Percentiles rank a stretch among this genome's conserved stretches.
Conservation (phyloP, 1,284 basidiomycete genomes). For the Ustilago bromivora region DNA sequence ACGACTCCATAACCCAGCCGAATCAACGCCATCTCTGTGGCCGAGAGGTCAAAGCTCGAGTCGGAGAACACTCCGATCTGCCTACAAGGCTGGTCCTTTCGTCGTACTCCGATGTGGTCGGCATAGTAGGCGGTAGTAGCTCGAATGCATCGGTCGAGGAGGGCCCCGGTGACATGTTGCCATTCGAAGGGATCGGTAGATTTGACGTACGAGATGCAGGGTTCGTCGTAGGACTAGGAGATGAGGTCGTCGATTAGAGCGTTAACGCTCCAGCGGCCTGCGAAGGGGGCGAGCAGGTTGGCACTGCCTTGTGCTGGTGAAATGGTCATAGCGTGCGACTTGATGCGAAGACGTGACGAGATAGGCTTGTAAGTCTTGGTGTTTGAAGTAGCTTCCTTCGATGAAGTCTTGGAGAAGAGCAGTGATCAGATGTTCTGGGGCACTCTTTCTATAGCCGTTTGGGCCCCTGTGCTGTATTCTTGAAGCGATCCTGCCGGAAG, state of each 20-base stretch:
- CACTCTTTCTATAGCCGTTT: no score
- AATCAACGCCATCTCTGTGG: slow-evolving; percentile 38
- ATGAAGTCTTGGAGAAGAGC: no score
- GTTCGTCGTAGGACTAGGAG: background rate
- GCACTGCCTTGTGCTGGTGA: slow-evolving; percentile 17
- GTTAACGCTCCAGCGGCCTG: slow-evolving; percentile 28
- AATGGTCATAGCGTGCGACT: slow-evolving; percentile 14
- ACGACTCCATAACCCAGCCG: slow-evolving; percentile 38
- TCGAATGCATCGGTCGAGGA: slow-evolving; percentile 33
- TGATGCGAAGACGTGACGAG: background rate
- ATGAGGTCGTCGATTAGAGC: slow-evolving; percentile 39
- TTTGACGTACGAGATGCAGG: slow-evolving; percentile 34
- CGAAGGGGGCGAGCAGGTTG: slow-evolving; percentile 30
- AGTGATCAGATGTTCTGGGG: no score
- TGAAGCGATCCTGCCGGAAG: no score
- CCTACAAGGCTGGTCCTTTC: slow-evolving; percentile 17
- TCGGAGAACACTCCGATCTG: slow-evolving; percentile 29
- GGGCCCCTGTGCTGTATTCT: no score
- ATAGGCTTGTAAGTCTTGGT: no score
- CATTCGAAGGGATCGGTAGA: slow-evolving; percentile 39
- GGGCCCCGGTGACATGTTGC: slow-evolving; percentile 26
- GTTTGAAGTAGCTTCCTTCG: no score
- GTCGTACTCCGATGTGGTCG: slow-evolving; percentile 13
- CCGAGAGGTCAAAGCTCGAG: slow-evolving; percentile 26
- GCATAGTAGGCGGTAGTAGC: slow-evolving; percentile 43